Evolutionary conservation across 352 stramenopile species (phyloP).

Genomic region (Albugo laibachii): DNA sequence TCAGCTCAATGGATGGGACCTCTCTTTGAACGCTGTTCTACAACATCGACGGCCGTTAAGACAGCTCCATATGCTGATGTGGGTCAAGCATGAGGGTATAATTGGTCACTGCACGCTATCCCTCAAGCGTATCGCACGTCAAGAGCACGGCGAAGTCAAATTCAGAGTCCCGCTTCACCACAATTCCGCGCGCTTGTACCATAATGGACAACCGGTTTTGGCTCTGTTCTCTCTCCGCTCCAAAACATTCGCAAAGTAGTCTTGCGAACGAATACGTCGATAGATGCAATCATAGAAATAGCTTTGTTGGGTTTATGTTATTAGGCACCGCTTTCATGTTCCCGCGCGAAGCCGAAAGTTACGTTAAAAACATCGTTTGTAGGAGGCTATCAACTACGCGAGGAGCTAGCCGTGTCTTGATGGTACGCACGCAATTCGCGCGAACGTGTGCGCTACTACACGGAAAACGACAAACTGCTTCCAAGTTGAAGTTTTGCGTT

Average conservation of each 20-base stretch:
- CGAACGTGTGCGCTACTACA: too few species aligned
- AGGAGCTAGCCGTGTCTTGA: too few species aligned
- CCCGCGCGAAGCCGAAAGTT: too few species aligned
- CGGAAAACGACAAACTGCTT: too few species aligned
- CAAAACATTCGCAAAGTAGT: constrained; percentile 39
- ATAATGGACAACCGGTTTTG: constrained; percentile 42
- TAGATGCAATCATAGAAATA: too few species aligned
- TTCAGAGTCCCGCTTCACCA: constrained; percentile 62
- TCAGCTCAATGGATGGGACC: constrained; percentile 23
- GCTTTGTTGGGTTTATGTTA: too few species aligned
- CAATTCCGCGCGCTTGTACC: constrained; percentile 57
- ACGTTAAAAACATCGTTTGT: too few species aligned
- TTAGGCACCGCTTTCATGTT: too few species aligned
- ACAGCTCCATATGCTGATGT: constrained; percentile 70
- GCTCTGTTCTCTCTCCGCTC: constrained; percentile 58
- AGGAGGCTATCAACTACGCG: too few species aligned
- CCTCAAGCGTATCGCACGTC: constrained; percentile 50
- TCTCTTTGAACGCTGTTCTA: constrained; percentile 55
- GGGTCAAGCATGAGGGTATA: constrained; percentile 62
- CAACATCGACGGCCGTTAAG: constrained; percentile 47
- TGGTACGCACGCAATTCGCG: too few species aligned
- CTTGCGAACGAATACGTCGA: too few species aligned
- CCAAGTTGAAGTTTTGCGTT: too few species aligned
- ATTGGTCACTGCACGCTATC: constrained; percentile 64
- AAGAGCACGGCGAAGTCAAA: constrained; percentile 48